Base-by-base conservation (phyloP, 192 early-diverging fungal species). In the Coemansia sp. region DNA sequence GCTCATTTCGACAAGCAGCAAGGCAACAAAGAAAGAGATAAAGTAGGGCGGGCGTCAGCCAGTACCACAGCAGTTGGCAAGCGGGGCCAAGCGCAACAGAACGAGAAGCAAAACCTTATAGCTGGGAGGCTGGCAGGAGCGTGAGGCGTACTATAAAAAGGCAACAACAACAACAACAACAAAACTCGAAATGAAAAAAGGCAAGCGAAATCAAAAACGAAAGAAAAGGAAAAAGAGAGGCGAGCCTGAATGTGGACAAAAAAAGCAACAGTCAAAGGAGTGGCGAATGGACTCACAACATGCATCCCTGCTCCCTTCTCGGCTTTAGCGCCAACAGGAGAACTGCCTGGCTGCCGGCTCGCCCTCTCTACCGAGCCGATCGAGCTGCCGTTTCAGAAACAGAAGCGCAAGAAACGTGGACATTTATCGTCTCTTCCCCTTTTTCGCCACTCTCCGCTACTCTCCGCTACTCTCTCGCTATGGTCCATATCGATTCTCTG, bases 401-500 rank as follows among this genome's bases (percentile, higher is more conserved):
- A n/a, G n/a, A 32, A 32, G 29, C 29, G 29, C 29, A 32, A 4
- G 3, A 32, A 32, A 32, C 17, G 1, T 36, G 15, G 11, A 14
- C 22, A 1, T 11, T 35, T 35, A n/a, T 21, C 10, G 15, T 36
- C 50, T 40, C 46, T 43, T 46, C 17, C 8, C 11, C 58, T 37
- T 53, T 24, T 34, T 35, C 50, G 18, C 40, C 14, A 10, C 55
- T 54, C 21, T 15, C 19, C n/a, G 11, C 34, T 19, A 38, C 37
- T 41, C 36, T 57, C n/a, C 50, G 41, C 63, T 38, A 43, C 52
- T 22, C 5, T 29, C 37, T 12, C 18, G 38, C 53, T 17, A 77
- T 79, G 70, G 76, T 79, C 41, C 64, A 78, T 10, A 67, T 84
- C 62, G 76, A 87, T 19, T 90, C 87, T 10, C 77, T 94, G 68